phyloP scores from a whole-genome alignment of 2,329 filamentous ascomycete genomes.

The Paecilomyces variotii region DNA sequence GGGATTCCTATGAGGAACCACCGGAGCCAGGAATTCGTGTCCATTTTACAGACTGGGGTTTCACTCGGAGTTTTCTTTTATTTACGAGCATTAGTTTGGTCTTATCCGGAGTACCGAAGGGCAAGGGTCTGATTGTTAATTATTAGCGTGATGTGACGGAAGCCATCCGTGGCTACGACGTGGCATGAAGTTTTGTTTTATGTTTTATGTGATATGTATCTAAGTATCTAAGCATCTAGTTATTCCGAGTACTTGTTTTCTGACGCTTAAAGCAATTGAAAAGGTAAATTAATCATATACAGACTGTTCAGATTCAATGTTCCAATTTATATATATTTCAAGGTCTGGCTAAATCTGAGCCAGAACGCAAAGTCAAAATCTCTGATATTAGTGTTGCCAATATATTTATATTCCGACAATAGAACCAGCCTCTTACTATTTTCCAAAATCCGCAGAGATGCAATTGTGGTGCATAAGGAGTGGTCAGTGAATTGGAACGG shows the following conservation, averaged over 20 bases:
- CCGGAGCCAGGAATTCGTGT: not conserved
- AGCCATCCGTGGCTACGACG: not conserved
- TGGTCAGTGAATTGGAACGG: not conserved
- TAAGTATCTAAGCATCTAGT: not conserved
- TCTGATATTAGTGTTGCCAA: too few relatives aligned
- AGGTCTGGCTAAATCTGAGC: too few relatives aligned
- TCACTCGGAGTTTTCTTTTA: not conserved
- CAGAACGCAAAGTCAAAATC: too few relatives aligned
- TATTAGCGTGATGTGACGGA: conserved; percentile 7
- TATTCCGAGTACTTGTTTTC: not conserved
- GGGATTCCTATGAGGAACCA: conserved; percentile 57
- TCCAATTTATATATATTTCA: too few relatives aligned
- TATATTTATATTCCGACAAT: too few relatives aligned
- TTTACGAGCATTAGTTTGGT: not conserved
- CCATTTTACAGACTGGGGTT: conserved; percentile 3
- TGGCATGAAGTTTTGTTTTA: conserved; percentile 2
- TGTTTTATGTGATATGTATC: conserved; percentile 5
- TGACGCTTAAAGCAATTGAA: too few relatives aligned
- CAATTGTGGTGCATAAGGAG: not conserved
- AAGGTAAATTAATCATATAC: too few relatives aligned
- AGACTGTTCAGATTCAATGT: too few relatives aligned
- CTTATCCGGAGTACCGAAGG: conserved; percentile 6
- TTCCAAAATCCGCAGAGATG: not conserved
- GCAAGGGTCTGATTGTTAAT: not conserved
- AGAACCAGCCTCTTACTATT: too few relatives aligned